phyloP scores from a whole-genome alignment of 1,284 basidiomycete species.

The Neolentinus lepideus region DNA sequence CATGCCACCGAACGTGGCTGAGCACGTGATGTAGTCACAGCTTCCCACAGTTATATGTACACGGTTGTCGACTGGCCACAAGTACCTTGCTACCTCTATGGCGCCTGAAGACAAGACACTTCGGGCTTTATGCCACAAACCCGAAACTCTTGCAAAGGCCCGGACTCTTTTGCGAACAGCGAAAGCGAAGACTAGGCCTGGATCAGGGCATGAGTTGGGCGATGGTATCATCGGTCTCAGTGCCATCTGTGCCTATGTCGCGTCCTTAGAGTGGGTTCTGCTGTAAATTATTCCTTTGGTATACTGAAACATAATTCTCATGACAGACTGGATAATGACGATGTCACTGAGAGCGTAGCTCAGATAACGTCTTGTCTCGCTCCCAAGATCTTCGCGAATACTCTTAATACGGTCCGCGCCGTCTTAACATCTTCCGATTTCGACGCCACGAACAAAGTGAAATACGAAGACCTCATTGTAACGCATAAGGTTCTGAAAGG shows the following conservation, averaged over 20 bases:
- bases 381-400: slow-evolving; percentile 20
- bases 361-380: slow-evolving; percentile 26
- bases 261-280: slow-evolving; percentile 22
- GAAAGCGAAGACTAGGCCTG: slow-evolving; percentile 22
- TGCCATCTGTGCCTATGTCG: slow-evolving; percentile 29
- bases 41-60: too few species aligned
- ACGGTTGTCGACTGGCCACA: too few species aligned
- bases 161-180: slow-evolving; percentile 18
- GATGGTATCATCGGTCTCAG: slow-evolving; percentile 21
- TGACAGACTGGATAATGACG: slow-evolving; percentile 22
- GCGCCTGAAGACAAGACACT: not conserved
- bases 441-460: slow-evolving; percentile 1
- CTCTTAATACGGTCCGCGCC: slow-evolving; percentile 20
- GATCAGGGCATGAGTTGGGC: slow-evolving; percentile 27
- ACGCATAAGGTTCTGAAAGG: slow-evolving; percentile 10
- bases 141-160: slow-evolving; percentile 18
- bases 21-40: too few species aligned
- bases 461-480: slow-evolving; percentile 10
- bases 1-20: too few species aligned
- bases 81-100: not conserved
- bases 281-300: too few species aligned
- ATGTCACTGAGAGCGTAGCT: slow-evolving; percentile 23
- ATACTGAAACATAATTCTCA: not conserved
- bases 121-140: not conserved
- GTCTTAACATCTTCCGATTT: slow-evolving; percentile 11